These are phyloP conservation scores for Fusarium neocosmosporiellum DNA, from an alignment of 2,329 filamentous ascomycete species.

Conservation along the genomic window DNA sequence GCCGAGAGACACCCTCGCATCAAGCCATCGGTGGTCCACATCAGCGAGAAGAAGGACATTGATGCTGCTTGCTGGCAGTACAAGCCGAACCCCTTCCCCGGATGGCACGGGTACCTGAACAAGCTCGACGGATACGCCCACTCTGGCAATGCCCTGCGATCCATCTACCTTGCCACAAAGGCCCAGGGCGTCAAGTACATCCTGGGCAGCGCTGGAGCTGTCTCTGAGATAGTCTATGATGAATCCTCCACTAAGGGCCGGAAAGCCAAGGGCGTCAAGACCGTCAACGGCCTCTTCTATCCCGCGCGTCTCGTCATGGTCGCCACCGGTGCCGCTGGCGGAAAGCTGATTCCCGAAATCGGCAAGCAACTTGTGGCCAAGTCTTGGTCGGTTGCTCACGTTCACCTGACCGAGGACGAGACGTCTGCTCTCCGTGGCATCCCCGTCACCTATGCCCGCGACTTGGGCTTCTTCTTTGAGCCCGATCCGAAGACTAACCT, in stretches of 20 bases:
- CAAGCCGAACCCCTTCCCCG: slow-evolving; percentile 56
- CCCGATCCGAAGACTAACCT: slow-evolving; percentile 68
- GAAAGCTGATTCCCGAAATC: slow-evolving; percentile 59
- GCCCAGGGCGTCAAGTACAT: slow-evolving; percentile 35
- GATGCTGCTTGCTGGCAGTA: slow-evolving; percentile 58
- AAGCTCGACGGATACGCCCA: slow-evolving; percentile 67
- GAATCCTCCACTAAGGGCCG: background rate
- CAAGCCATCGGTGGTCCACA: slow-evolving; percentile 51
- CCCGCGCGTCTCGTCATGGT: slow-evolving; percentile 58
- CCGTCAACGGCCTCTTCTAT: slow-evolving; percentile 22
- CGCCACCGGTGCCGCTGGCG: slow-evolving; percentile 62
- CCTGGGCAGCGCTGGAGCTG: slow-evolving; percentile 44
- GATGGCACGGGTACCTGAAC: slow-evolving; percentile 70
- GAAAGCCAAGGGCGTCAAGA: slow-evolving; percentile 29
- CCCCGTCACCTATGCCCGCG: slow-evolving; percentile 69
- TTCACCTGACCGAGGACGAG: slow-evolving; percentile 67
- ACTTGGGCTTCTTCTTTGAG: slow-evolving; percentile 74
- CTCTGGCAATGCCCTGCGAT: slow-evolving; percentile 61
- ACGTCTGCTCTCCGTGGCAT: slow-evolving; percentile 65
- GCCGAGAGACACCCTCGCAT: slow-evolving; percentile 54
- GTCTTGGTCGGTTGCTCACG: slow-evolving; percentile 69
- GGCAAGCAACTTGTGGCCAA: slow-evolving; percentile 64
- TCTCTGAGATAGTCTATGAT: slow-evolving; percentile 42
- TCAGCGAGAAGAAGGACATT: slow-evolving; percentile 54
- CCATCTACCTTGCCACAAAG: slow-evolving; percentile 56